Percentiles rank a stretch among this genome's conserved stretches.
Evolutionary conservation across 345 rosid genomes (phyloP).

Genomic region (Murraya koenigii): DNA sequence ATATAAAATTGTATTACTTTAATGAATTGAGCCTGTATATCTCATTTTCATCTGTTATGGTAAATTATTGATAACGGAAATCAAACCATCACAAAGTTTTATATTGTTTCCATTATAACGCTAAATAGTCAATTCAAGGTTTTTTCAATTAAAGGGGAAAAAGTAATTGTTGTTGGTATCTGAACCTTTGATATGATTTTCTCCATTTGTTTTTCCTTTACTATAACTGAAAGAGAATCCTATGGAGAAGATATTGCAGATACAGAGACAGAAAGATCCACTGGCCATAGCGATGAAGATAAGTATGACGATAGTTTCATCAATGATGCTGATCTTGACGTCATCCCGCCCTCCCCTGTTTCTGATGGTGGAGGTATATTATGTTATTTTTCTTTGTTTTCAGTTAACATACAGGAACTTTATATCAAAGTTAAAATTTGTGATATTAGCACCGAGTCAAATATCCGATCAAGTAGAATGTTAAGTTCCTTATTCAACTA

Average conservation of each 20-base stretch:
- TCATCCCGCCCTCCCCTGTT: conserved; percentile 26
- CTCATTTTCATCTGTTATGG: neutral
- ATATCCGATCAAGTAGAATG: neutral
- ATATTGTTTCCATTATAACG: neutral
- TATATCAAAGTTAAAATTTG: neutral
- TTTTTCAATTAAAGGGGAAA: no score
- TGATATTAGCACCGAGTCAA: conserved; percentile 5
- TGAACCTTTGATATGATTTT: neutral
- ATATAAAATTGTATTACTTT: neutral
- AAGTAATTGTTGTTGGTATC: neutral
- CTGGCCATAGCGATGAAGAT: conserved; percentile 37
- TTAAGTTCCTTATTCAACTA: neutral
- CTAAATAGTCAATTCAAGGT: no score
- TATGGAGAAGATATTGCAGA: conserved; percentile 64
- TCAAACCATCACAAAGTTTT: neutral
- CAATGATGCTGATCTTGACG: conserved; percentile 44
- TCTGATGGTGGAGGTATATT: conserved; percentile 38
- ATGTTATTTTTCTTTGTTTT: neutral
- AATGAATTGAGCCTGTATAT: neutral
- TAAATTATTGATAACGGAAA: neutral
- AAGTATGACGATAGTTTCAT: conserved; percentile 72
- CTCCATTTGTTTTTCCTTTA: conserved; percentile 17
- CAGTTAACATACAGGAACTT: neutral
- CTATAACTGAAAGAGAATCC: conserved; percentile 42
- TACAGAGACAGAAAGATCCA: conserved; percentile 53